A percentile compares a stretch with the other conserved stretches of the same genome.
Conservation (phyloP, 257 asterid genomes). For the Solanum peruvianum region DNA sequence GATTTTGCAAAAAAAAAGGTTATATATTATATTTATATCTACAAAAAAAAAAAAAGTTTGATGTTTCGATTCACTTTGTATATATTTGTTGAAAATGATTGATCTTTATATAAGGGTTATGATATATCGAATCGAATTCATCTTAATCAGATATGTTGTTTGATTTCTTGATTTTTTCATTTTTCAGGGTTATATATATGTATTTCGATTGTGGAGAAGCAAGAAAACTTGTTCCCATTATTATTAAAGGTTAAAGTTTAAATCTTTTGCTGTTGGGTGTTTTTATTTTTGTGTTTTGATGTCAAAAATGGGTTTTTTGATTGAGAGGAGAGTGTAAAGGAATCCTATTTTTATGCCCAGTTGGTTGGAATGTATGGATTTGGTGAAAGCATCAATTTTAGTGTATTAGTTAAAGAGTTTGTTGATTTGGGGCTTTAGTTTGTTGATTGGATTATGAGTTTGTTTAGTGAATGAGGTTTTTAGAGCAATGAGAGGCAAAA, state of each 20-base stretch:
- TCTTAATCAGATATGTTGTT: background rate
- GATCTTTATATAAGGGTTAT: background rate
- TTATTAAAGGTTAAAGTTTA: background rate
- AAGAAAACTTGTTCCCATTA: background rate
- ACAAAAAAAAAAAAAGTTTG: background rate
- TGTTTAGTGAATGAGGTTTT: slow-evolving; percentile 49
- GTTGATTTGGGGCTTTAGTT: background rate
- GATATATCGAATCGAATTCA: background rate
- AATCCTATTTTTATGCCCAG: background rate
- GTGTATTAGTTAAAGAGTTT: background rate
- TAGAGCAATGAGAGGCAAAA: slow-evolving; percentile 53
- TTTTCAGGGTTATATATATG: background rate
- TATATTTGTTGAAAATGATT: background rate
- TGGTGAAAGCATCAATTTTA: background rate
- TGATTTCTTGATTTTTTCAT: background rate
- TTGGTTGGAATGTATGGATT: background rate
- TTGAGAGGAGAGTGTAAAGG: background rate
- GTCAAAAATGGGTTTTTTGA: background rate
- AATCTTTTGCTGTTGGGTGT: background rate
- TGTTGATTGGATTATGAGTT: slow-evolving; percentile 15
- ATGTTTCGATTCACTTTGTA: background rate
- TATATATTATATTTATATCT: background rate
- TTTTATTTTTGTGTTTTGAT: background rate
- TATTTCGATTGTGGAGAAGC: background rate
- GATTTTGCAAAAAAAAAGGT: background rate